Base-by-base conservation (phyloP, 1,284 basidiomycete species). In the Xerocomus amazonicus region DNA sequence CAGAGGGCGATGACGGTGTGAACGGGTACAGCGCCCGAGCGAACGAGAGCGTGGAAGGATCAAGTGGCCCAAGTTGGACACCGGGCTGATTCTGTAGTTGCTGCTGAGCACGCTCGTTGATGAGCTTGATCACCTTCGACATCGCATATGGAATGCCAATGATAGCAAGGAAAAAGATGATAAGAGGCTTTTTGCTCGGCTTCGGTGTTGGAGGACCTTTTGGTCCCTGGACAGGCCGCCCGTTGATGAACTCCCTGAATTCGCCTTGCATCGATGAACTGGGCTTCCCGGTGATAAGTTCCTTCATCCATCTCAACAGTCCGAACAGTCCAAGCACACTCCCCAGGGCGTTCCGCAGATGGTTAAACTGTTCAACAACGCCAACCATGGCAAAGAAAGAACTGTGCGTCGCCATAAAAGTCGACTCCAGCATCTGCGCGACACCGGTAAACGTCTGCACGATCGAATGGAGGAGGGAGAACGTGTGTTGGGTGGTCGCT, bases 371-470 rank as follows among this genome's bases (percentile, higher is more conserved):
- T 65, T 99, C 96, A 35, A 95, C 82, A 27, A 99, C 95, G 54
- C 94, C 93, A 48, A 98, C 93, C 90, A 99, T 97, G 53, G 96
- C 96, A 68, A 98, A 99, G 75, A 99, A 99, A 38, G 85, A 90
- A 4, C 91, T 94, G 71, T 99, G 97, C 0, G 97, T 99, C 4
- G 97, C 97, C 89, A 98, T 93, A 71, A 97, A 99, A 4, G 97
- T 99, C 37, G 84, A 89, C 69, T 99, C 96, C 59, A 99, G 84
- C 84, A 99, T 96, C 70, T 99, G 97, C 0, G 97, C 90, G 53
- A 99, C 88, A 12, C 95, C 95, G 0, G 88, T 84, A 69, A 99
- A 97, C 2, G 96, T 97, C 56, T 94, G 92, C 38, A 99, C 96
- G 64, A 99, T 90, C 32, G 88, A 90, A 62, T 97, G 92, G 41